phyloP scores from a whole-genome alignment of 129 eudicot species.

The Silybum marianum region DNA sequence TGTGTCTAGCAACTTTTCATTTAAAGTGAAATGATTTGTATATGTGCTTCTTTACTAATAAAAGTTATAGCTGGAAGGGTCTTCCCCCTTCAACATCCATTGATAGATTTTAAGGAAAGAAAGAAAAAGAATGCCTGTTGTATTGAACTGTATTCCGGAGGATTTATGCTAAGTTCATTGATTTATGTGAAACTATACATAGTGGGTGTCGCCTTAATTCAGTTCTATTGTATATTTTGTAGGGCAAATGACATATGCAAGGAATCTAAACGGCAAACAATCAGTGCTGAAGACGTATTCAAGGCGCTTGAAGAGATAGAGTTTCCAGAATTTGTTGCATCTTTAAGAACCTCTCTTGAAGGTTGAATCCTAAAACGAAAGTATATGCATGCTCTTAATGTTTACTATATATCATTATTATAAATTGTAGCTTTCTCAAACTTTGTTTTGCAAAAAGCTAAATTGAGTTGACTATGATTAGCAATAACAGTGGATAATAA shows the following conservation, averaged over 20 bases:
- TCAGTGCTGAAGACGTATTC: slow-evolving; percentile 79
- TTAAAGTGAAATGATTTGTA: not conserved
- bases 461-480: not conserved
- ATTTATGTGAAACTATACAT: not conserved
- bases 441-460: not conserved
- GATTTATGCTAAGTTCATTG: slow-evolving; percentile 2
- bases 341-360: slow-evolving; percentile 75
- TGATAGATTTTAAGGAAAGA: not conserved
- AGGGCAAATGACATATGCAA: slow-evolving; percentile 92
- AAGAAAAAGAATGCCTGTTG: not conserved
- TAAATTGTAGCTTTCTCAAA: not conserved
- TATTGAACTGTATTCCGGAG: not conserved
- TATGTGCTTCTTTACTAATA: not conserved
- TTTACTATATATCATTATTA: not conserved
- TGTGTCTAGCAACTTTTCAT: not conserved
- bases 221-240: slow-evolving; percentile 26
- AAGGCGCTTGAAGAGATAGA: slow-evolving; percentile 95
- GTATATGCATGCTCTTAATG: not conserved
- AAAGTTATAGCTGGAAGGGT: not conserved
- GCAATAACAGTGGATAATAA: not conserved
- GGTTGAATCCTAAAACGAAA: slow-evolving; percentile 33
- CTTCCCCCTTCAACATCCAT: not conserved
- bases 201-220: not conserved
- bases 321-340: slow-evolving; percentile 72
- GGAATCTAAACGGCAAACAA: slow-evolving; percentile 86